These are phyloP conservation scores for Fomitopsis pinicola DNA, from an alignment of 1,284 basidiomycete species.

Conservation along the genomic window DNA sequence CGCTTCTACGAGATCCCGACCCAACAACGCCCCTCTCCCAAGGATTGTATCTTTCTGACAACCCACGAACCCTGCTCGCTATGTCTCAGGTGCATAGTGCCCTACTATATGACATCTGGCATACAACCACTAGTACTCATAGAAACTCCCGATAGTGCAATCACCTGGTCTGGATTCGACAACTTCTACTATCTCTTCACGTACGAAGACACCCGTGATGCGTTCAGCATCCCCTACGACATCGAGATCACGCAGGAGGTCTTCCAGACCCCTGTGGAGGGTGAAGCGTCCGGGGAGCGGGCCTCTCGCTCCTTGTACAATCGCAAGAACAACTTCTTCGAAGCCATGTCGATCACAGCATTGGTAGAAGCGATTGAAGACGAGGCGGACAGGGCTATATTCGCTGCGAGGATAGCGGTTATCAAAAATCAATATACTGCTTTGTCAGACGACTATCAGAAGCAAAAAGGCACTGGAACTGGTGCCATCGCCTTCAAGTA, in stretches of 20 bases:
- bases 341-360: not conserved
- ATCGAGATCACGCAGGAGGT: not conserved
- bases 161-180: constrained; percentile 1
- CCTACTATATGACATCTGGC: not conserved
- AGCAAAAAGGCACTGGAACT: not conserved
- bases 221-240: not conserved
- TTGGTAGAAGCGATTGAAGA: not conserved
- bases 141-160: not conserved
- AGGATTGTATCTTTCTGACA: not conserved
- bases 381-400: not conserved
- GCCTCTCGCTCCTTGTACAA: not conserved
- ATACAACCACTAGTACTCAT: not conserved
- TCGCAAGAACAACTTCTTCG: not conserved
- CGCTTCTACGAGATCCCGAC: not conserved
- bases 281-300: not conserved
- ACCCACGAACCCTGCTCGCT: not conserved
- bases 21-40: not conserved
- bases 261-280: not conserved
- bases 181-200: constrained; percentile 2
- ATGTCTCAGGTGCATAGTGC: not conserved
- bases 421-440: not conserved
- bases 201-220: not conserved
- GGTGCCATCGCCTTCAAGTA: not conserved
- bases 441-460: not conserved
- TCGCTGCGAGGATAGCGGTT: not conserved